These are phyloP conservation scores for Rhodosporidiobolus sp. DNA, from an alignment of 768 basidiomycete genomes.

Conservation along the genomic window DNA sequence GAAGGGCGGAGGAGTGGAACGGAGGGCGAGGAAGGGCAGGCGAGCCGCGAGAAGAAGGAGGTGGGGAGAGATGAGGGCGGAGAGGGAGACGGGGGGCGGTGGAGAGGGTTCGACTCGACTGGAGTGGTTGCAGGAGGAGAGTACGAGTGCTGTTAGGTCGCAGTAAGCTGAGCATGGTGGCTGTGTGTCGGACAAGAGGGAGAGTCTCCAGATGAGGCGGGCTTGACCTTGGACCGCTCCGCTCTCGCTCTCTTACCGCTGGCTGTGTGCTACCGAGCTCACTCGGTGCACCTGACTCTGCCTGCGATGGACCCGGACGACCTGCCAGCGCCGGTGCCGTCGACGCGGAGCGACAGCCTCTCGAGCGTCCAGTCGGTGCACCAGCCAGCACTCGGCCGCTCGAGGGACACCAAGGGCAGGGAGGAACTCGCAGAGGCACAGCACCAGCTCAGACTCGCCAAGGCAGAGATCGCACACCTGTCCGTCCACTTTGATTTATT, in stretches of 20 bases:
- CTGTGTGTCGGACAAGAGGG: background rate
- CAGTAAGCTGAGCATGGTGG: too few relatives aligned
- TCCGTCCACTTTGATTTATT: background rate
- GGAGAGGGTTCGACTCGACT: background rate
- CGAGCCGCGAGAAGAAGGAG: conserved; percentile 26
- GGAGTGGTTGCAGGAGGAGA: background rate
- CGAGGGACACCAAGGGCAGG: background rate
- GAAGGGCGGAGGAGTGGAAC: background rate
- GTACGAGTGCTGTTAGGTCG: background rate
- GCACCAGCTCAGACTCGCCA: conserved; percentile 26
- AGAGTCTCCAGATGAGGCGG: background rate
- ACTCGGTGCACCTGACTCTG: background rate
- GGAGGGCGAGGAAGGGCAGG: conserved; percentile 33
- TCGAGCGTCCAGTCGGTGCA: too few relatives aligned
- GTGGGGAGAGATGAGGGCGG: background rate
- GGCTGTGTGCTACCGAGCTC: background rate
- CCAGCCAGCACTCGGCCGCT: background rate
- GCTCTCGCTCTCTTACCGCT: background rate
- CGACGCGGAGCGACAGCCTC: too few relatives aligned
- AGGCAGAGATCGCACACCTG: conserved; percentile 24
- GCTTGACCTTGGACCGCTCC: too few relatives aligned
- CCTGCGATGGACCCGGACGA: background rate
- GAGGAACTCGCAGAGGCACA: conserved; percentile 21
- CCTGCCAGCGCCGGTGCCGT: background rate
- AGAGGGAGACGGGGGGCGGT: background rate